Evolutionary conservation across 2,329 filamentous ascomycete species (phyloP).

Genomic region (Penicillium sp.): DNA sequence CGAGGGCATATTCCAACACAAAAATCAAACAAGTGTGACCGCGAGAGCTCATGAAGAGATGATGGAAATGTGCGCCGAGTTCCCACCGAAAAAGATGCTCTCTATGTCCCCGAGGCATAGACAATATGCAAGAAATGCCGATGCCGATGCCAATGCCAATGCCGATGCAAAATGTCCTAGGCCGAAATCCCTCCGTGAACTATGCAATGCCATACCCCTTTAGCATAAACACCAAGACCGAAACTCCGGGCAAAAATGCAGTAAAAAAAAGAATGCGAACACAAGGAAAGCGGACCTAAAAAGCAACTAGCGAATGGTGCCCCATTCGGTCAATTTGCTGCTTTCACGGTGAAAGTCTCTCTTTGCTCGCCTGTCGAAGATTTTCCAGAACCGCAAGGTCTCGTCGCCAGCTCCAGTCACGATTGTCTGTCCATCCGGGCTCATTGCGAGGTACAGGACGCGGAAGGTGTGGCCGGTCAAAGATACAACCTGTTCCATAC

Average conservation of each 20-base stretch:
- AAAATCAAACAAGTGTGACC: constrained; percentile 2
- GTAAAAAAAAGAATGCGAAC: constrained; percentile 17
- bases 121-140: constrained; percentile 30
- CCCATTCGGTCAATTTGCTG: constrained; percentile 68
- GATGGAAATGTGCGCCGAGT: not conserved
- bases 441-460: constrained; percentile 95
- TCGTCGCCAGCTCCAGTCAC: constrained; percentile 96
- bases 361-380: constrained; percentile 77
- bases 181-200: constrained; percentile 14
- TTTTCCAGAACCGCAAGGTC: constrained; percentile 93
- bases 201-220: constrained; percentile 23
- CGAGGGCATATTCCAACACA: constrained; percentile 4
- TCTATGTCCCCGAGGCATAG: constrained; percentile 2
- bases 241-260: constrained; percentile 35
- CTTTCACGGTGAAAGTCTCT: constrained; percentile 61
- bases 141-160: constrained; percentile 23
- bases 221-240: constrained; percentile 19
- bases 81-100: not conserved
- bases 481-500: constrained; percentile 93
- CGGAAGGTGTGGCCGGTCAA: constrained; percentile 95
- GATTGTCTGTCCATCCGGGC: constrained; percentile 85
- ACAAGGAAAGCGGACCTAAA: constrained; percentile 4
- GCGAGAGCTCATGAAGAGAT: constrained; percentile 4
- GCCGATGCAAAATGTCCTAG: constrained; percentile 11
- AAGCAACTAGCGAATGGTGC: constrained; percentile 59